A percentile compares a stretch with the other conserved stretches of the same genome.
These are phyloP conservation scores for Globisporangium takayamanum DNA, from an alignment of 352 stramenopile species.

Conservation along the genomic window DNA sequence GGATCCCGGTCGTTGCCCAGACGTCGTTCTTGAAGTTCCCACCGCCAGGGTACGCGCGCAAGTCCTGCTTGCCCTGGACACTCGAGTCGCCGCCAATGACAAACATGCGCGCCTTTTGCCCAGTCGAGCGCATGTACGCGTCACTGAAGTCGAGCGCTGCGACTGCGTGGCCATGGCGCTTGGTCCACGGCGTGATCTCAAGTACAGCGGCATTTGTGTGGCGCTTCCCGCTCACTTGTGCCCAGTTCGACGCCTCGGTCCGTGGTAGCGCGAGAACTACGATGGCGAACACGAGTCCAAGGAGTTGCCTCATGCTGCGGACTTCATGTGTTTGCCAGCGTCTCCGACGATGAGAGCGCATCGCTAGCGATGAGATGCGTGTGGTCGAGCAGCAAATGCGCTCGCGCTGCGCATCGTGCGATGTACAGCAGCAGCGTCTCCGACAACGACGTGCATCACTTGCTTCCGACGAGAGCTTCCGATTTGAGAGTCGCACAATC, in stretches of 20 bases:
- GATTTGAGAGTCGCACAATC: no score
- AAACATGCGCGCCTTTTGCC: constrained; percentile 56
- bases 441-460: no score
- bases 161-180: constrained; percentile 60
- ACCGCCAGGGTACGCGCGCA: constrained; percentile 66
- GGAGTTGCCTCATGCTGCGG: no score
- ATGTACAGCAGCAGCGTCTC: no score
- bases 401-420: no score
- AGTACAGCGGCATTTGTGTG: constrained; percentile 52
- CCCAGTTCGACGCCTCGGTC: constrained; percentile 36
- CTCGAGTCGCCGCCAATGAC: constrained; percentile 64
- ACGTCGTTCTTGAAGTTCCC: constrained; percentile 62
- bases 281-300: no score
- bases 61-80: constrained; percentile 54
- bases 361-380: no score
- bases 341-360: no score
- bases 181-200: constrained; percentile 47
- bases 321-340: no score
- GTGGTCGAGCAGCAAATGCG: no score
- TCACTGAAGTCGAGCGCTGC: constrained; percentile 50
- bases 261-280: no score
- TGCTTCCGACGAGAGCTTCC: no score
- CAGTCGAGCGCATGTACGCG: constrained; percentile 30
- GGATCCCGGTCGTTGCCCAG: constrained; percentile 60
- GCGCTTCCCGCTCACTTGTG: constrained; percentile 55